Evolutionary conservation across 169 alveolate genomes (phyloP).

Genomic region (Babesia caballi): DNA sequence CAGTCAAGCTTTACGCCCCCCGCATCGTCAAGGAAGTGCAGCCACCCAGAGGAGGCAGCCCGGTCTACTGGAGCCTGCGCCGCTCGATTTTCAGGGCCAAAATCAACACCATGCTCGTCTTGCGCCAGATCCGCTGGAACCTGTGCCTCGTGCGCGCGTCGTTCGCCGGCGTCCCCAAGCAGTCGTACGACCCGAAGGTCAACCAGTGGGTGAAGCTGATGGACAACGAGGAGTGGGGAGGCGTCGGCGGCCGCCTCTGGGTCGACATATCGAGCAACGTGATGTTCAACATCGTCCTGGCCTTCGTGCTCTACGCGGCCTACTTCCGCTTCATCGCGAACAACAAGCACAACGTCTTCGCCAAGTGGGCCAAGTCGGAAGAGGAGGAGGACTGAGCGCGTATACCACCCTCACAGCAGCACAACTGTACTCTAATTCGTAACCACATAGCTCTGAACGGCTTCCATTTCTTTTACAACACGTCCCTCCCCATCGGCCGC

Average conservation of each 20-base stretch:
- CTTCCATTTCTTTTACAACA: too few relatives aligned
- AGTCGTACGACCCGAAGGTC: conserved; percentile 74
- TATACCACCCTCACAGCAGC: background rate
- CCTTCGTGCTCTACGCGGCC: conserved; percentile 69
- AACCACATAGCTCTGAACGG: background rate
- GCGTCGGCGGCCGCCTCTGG: conserved; percentile 76
- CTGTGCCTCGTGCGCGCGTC: conserved; percentile 65
- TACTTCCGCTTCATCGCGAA: conserved; percentile 70
- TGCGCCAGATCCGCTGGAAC: conserved; percentile 67
- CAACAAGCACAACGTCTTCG: conserved; percentile 75
- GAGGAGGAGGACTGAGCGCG: conserved; percentile 37
- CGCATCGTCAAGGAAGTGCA: conserved; percentile 43
- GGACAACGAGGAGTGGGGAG: conserved; percentile 83
- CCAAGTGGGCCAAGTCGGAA: conserved; percentile 70
- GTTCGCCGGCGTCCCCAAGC: conserved; percentile 77
- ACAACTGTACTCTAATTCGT: background rate
- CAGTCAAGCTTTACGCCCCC: conserved; percentile 48
- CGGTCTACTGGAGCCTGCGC: conserved; percentile 68
- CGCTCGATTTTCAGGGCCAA: conserved; percentile 46
- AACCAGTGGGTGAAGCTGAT: conserved; percentile 70
- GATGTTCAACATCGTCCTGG: conserved; percentile 67
- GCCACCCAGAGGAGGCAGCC: conserved; percentile 75
- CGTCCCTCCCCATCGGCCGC: background rate
- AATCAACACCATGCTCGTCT: conserved; percentile 31
- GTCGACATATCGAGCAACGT: conserved; percentile 64